Evolutionary conservation across 192 early-diverging fungal genomes (phyloP), one percentile per base, ranked within the genome.

Genomic region (Powellomyces hirtus): DNA sequence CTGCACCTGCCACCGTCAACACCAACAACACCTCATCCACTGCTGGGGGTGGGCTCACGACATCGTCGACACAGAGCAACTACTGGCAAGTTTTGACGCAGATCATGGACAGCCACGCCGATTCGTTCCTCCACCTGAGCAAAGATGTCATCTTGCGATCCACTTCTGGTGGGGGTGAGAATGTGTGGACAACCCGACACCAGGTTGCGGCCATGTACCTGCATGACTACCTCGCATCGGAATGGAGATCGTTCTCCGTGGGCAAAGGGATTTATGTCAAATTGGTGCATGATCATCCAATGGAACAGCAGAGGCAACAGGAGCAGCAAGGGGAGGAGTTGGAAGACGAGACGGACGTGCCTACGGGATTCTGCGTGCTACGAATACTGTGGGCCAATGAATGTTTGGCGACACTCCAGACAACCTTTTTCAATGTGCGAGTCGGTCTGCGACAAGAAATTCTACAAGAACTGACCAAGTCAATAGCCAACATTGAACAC

Each of bases 61-160:
- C 53, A 2, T 31, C 14, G 16, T n/a, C n/a, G n/a, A n/a, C n/a
- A n/a, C 59, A 36, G 20, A 44, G 50, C 64, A 74, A 68, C 31
- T 76, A 68, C 51, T 85, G 83, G 83, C 74, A 77, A n/a, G 58
- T 75, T 29, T 56, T 85, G 7, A 66, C 53, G 11, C 74, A 78
- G 26, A 71, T 75, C 36, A 71, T 85, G 26, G 51, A 51, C 6
- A 49, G 38, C 13, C 66, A 76, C n/a, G 20, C 62, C 1, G 60
- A 63, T 10, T 64, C 73, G 1, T 78, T 81, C 36, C 66, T 75
- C 22, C 73, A 77, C 11, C 71, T 71, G 66, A 64, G 61, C 29
- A 26, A 46, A 2, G 70, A 74, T 46, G 62, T 84, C 5, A 66
- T 84, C 8, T 46, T 84, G 38, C 76, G 74, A n/a, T 67, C 74